These are phyloP conservation scores for Cubamyces lactineus DNA, from an alignment of 768 basidiomycete genomes.

Conservation along the genomic window DNA sequence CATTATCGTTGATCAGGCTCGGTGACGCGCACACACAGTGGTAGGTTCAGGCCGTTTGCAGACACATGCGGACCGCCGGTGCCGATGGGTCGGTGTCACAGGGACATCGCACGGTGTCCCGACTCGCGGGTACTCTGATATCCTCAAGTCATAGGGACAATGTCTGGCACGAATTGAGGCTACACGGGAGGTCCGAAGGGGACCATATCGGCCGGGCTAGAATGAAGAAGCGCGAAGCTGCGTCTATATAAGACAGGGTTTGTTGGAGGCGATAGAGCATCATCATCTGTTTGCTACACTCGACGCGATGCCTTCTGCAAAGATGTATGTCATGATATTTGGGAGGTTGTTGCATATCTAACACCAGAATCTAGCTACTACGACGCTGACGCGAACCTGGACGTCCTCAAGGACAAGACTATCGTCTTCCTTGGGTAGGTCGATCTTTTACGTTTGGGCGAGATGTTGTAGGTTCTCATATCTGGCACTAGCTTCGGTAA, in stretches of 20 bases:
- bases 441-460: not conserved
- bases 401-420: slow-evolving; percentile 48
- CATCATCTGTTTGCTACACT: slow-evolving; percentile 5
- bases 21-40: not conserved
- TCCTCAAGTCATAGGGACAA: slow-evolving; percentile 15
- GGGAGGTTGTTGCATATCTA: too few species aligned
- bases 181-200: slow-evolving; percentile 3
- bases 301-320: slow-evolving; percentile 41
- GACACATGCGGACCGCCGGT: slow-evolving; percentile 17
- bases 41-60: not conserved
- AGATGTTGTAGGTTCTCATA: not conserved
- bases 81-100: slow-evolving; percentile 26
- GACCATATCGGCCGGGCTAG: slow-evolving; percentile 4
- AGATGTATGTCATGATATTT: slow-evolving; percentile 47
- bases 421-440: slow-evolving; percentile 64
- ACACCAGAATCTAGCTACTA: slow-evolving; percentile 52
- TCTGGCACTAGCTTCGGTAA: slow-evolving; percentile 54
- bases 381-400: slow-evolving; percentile 62
- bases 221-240: slow-evolving; percentile 13
- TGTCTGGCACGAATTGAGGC: slow-evolving; percentile 5
- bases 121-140: slow-evolving; percentile 10
- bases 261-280: not conserved
- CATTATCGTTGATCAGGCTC: slow-evolving; percentile 8
- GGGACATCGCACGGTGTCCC: slow-evolving; percentile 21
- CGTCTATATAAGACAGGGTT: slow-evolving; percentile 11